Percentiles rank a stretch among this genome's conserved stretches.
Conservation (phyloP, 1,284 basidiomycete species). For the Sporisorium exsertum region DNA sequence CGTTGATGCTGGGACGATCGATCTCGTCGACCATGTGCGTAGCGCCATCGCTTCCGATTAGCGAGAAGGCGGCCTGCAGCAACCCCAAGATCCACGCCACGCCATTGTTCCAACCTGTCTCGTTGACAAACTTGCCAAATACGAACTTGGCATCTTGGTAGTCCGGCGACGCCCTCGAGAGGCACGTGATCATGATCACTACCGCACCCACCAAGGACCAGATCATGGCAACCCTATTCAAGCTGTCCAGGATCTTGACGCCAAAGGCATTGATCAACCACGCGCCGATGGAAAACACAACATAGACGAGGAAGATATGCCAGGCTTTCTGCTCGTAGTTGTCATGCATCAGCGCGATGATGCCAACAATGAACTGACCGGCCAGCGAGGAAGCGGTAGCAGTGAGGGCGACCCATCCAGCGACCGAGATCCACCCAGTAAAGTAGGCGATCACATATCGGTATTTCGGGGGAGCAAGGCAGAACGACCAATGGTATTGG, state of each 20-base stretch:
- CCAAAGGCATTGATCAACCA: constrained; percentile 62
- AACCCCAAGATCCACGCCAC: constrained; percentile 71
- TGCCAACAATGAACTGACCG: constrained; percentile 68
- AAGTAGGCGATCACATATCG: constrained; percentile 62
- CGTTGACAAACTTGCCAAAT: constrained; percentile 70
- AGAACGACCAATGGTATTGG: constrained; percentile 70
- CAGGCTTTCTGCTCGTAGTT: constrained; percentile 62
- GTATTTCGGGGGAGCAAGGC: constrained; percentile 62
- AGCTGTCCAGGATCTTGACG: constrained; percentile 41
- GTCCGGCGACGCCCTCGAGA: constrained; percentile 66
- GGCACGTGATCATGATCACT: constrained; percentile 70
- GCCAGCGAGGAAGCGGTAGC: constrained; percentile 62
- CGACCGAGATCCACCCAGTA: constrained; percentile 56
- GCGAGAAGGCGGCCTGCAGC: constrained; percentile 70
- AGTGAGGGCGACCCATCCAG: constrained; percentile 70
- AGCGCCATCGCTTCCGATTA: constrained; percentile 65
- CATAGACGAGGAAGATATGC: constrained; percentile 61
- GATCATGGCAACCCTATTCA: constrained; percentile 45
- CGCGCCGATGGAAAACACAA: constrained; percentile 50
- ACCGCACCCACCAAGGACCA: constrained; percentile 70
- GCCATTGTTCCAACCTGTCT: constrained; percentile 72
- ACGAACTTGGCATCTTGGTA: constrained; percentile 70
- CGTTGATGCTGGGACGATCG: constrained; percentile 74
- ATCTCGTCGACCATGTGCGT: constrained; percentile 76
- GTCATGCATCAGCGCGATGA: constrained; percentile 68